Conservation (phyloP, 768 basidiomycete genomes). For the Naganishia friedmannii region DNA sequence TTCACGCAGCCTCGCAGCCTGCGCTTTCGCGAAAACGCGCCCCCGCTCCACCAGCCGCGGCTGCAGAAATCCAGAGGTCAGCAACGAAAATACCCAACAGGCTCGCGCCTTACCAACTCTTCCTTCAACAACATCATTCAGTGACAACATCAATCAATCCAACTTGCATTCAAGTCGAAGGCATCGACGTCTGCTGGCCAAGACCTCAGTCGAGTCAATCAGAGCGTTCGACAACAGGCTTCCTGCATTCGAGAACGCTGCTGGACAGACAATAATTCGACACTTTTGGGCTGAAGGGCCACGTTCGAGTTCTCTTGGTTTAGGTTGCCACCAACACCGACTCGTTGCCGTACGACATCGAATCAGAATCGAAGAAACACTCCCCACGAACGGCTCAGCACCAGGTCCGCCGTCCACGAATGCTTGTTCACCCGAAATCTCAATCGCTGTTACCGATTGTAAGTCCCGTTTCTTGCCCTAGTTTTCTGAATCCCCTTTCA, state of each 20-base stretch:
- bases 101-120: neutral
- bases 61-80: neutral
- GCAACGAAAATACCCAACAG: neutral
- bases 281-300: neutral
- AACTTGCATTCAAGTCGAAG: neutral
- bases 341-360: no score
- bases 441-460: neutral
- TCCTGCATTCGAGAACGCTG: neutral
- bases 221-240: neutral
- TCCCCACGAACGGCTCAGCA: no score
- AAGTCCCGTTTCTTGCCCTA: neutral
- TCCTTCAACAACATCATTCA: neutral
- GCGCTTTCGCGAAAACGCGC: neutral
- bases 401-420: neutral
- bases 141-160: neutral
- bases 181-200: constrained; percentile 4
- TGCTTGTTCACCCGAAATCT: neutral
- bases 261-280: neutral
- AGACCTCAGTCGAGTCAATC: constrained; percentile 2
- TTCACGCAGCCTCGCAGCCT: neutral
- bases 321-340: no score
- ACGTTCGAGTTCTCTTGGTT: no score
- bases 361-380: no score
- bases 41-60: constrained; percentile 9
- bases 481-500: neutral